Percentiles rank a stretch among this genome's conserved stretches.
These are phyloP conservation scores for Fusarium liriodendri DNA, from an alignment of 2,329 filamentous ascomycete species.

Conservation along the genomic window DNA sequence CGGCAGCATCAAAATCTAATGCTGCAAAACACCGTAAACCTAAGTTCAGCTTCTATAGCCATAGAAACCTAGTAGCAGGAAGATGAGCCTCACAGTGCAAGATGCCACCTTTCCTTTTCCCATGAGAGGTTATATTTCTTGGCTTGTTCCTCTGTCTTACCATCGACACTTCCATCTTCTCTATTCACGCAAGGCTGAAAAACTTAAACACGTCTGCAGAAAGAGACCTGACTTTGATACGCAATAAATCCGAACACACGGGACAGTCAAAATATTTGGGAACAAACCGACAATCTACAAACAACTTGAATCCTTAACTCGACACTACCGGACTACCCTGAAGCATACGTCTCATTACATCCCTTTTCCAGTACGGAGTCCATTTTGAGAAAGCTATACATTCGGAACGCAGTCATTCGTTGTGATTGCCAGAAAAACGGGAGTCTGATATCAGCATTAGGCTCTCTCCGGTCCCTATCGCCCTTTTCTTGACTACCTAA, in stretches of 20 bases:
- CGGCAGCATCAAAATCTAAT: background rate
- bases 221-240: no score
- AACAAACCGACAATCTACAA: background rate
- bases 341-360: no score
- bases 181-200: no score
- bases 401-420: background rate
- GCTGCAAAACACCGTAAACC: background rate
- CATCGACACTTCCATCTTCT: no score
- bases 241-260: background rate
- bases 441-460: slow-evolving; percentile 34
- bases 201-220: background rate
- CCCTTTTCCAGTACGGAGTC: background rate
- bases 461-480: slow-evolving; percentile 29
- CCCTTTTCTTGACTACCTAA: slow-evolving; percentile 32
- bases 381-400: background rate
- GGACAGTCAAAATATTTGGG: no score
- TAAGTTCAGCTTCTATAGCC: background rate
- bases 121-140: no score
- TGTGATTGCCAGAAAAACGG: background rate
- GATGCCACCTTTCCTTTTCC: no score
- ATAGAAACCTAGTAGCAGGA: no score
- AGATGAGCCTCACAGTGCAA: no score
- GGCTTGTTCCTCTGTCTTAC: no score
- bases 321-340: background rate
- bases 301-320: background rate